Percentiles rank a stretch among this genome's conserved stretches.
Evolutionary conservation across 2,329 filamentous ascomycete genomes (phyloP).

Genomic region (Pezicula radicicola): DNA sequence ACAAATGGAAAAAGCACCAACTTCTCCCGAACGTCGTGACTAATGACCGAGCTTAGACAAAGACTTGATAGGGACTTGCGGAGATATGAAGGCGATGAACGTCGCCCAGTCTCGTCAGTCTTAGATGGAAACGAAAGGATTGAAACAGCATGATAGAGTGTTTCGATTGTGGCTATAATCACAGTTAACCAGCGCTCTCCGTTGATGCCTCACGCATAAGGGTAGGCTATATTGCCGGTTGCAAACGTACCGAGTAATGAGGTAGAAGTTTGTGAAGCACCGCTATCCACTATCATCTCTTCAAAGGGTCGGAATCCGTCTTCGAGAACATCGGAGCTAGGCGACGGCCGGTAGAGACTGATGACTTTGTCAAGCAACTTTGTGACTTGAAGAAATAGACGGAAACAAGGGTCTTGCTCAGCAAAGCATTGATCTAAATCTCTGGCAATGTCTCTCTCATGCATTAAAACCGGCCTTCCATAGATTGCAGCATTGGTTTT

Average conservation of each 20-base stretch:
- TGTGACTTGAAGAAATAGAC: slow-evolving; percentile 52
- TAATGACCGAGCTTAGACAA: slow-evolving; percentile 13
- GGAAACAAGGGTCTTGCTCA: slow-evolving; percentile 51
- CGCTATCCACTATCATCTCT: slow-evolving; percentile 20
- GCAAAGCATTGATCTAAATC: slow-evolving; percentile 48
- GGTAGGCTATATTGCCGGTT: background rate
- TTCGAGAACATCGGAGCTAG: slow-evolving; percentile 29
- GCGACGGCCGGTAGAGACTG: slow-evolving; percentile 52
- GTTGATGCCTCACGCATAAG: background rate
- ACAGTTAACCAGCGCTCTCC: background rate
- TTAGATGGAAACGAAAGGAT: slow-evolving; percentile 55
- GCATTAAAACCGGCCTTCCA: slow-evolving; percentile 56
- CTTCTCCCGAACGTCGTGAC: slow-evolving; percentile 33
- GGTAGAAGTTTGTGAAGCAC: slow-evolving; percentile 13
- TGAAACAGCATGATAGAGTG: slow-evolving; percentile 61
- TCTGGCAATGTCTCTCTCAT: slow-evolving; percentile 57
- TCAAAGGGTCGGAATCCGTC: slow-evolving; percentile 26
- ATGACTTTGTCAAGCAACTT: slow-evolving; percentile 57
- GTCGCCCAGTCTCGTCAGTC: slow-evolving; percentile 12
- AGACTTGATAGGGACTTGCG: slow-evolving; percentile 18
- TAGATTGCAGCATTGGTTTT: slow-evolving; percentile 57
- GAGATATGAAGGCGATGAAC: slow-evolving; percentile 17
- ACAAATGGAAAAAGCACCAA: slow-evolving; percentile 51
- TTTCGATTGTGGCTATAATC: slow-evolving; percentile 54
- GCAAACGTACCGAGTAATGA: slow-evolving; percentile 11